Base-by-base conservation (phyloP, 768 basidiomycete species). In the Amanita pseudoporphyria region DNA sequence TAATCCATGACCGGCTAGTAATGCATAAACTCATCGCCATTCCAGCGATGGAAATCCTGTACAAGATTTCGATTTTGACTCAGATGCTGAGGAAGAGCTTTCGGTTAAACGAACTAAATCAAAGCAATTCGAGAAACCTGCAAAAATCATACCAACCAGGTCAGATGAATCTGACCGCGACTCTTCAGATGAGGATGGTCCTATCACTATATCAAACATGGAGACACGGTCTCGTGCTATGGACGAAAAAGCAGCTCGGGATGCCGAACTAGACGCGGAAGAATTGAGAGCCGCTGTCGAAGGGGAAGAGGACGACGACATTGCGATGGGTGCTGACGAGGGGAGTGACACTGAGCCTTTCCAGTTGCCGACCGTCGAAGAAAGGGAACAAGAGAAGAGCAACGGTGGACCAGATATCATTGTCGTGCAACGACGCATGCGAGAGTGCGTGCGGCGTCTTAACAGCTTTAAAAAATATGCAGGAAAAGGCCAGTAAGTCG, bases 171-270 rank as follows among this genome's bases (percentile, higher is more conserved):
- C 60, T 16, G 60, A 54, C 12, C 53, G 53, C 46, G 72, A 63
- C 31, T 74, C 74, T 14, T 67, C 71, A 36, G 38, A 31, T 40
- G 73, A 71, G 6, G 75, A 74, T 38, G 71, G 54, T 10, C 83
- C 71, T 45, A 66, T 82, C 30, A 92, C 88, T 6, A 80, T 81
- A 66, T 77, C 76, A 21, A 92, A 90, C 58, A 88, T 92, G 76
- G 89, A 86, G 54, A 77, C 80, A 32, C 81, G 81, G 22, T 91
- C 89, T 39, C 79, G 79, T 48, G 86, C 85, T 45, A 65, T 91
- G 44, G 89, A 92, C 56, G 81, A 73, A 18, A 68, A 74, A 55
- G 81, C 79, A 5, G 74, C 72, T 21, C 78, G 68, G 9, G 86
- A 90, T 50, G 87, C 82, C 2, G 77, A 78, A 59, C 67, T 87